These are phyloP conservation scores for Melaleuca quinquenervia DNA, from an alignment of 345 rosid species.

Conservation along the genomic window DNA sequence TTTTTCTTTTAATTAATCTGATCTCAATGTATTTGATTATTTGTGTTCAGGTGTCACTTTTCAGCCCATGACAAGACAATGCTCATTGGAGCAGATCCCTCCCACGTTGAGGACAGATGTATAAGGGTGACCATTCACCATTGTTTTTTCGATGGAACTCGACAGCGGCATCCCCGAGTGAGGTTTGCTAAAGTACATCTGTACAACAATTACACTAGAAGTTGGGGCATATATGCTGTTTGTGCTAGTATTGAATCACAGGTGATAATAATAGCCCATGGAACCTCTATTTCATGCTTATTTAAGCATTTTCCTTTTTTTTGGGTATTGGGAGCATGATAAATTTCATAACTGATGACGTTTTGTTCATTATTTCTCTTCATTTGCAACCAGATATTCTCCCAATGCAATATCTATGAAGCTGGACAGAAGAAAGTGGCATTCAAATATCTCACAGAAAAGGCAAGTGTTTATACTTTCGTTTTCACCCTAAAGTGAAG, in stretches of 20 bases:
- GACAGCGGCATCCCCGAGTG: constrained; percentile 92
- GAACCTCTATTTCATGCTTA: background rate
- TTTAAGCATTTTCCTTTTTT: background rate
- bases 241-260: constrained; percentile 91
- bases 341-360: background rate
- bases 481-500: background rate
- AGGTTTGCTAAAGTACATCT: constrained; percentile 81
- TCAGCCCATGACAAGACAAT: constrained; percentile 76
- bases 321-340: background rate
- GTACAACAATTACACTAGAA: constrained; percentile 76
- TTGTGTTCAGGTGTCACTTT: constrained; percentile 65
- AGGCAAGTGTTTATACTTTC: constrained; percentile 25
- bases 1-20: background rate
- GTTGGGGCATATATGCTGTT: constrained; percentile 90
- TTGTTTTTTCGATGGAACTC: constrained; percentile 85
- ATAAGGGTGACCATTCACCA: constrained; percentile 89
- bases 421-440: constrained; percentile 85
- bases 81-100: constrained; percentile 81
- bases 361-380: background rate
- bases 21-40: background rate
- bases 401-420: constrained; percentile 93
- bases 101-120: constrained; percentile 67
- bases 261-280: constrained; percentile 23
- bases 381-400: constrained; percentile 49
- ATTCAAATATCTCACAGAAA: constrained; percentile 76